Conservation (phyloP, 768 basidiomycete species). For the Pleurotus giganteus region DNA sequence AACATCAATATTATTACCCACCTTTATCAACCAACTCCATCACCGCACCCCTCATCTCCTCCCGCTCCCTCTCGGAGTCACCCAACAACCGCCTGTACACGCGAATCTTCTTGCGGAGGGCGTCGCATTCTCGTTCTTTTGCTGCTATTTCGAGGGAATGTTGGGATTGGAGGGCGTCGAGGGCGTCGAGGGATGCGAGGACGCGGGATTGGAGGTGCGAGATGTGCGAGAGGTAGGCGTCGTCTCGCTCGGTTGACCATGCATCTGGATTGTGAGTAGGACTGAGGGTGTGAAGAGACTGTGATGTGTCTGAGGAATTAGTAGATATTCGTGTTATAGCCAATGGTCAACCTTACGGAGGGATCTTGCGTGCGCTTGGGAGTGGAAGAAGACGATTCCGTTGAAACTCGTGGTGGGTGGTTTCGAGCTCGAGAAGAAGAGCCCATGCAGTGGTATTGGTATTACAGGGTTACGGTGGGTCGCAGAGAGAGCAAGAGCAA, state of each 20-base stretch:
- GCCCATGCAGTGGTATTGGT: too few species aligned
- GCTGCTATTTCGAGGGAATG: constrained; percentile 13
- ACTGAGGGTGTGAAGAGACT: too few species aligned
- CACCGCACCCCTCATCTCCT: constrained; percentile 55
- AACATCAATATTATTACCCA: constrained; percentile 26
- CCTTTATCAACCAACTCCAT: constrained; percentile 57
- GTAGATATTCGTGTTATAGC: too few species aligned
- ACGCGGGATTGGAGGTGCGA: constrained; percentile 19
- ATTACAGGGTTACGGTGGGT: too few species aligned
- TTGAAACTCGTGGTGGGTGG: too few species aligned
- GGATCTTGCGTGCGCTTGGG: too few species aligned
- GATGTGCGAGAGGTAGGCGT: constrained; percentile 14
- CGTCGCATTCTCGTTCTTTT: constrained; percentile 2
- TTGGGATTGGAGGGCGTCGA: constrained; percentile 10
- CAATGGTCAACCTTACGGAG: too few species aligned
- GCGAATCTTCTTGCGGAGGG: constrained; percentile 10
- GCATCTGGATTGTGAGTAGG: too few species aligned
- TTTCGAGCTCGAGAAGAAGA: too few species aligned
- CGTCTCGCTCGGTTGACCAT: neutral
- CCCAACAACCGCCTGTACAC: constrained; percentile 6
- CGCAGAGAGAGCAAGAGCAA: too few species aligned
- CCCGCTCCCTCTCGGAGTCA: constrained; percentile 37
- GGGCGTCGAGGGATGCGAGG: constrained; percentile 15
- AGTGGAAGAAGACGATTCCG: too few species aligned
- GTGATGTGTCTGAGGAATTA: too few species aligned